Evolutionary conservation across 164 flowering plant genomes (phyloP).

Genomic region (Kalanchoe fedtschenkoi): DNA sequence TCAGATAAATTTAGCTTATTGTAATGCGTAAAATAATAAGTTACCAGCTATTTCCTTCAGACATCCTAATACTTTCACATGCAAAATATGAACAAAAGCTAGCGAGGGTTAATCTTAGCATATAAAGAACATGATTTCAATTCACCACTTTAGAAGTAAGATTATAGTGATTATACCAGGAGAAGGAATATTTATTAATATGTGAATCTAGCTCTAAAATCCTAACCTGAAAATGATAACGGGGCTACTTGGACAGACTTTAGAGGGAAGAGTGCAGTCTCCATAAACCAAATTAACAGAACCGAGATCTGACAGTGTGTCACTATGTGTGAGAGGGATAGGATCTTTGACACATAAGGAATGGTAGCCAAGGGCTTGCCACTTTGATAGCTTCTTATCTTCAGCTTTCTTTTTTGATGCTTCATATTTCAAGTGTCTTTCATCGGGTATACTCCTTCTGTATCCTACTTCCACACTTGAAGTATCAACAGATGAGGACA

Average conservation of each 20-base stretch:
- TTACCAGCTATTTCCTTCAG: neutral
- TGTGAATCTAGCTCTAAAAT: neutral
- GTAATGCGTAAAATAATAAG: neutral
- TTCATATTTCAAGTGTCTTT: constrained; percentile 41
- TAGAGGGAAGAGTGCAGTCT: constrained; percentile 74
- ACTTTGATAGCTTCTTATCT: constrained; percentile 63
- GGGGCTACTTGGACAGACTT: constrained; percentile 50
- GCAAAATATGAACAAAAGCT: neutral
- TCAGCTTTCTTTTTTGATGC: constrained; percentile 66
- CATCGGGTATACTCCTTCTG: constrained; percentile 33
- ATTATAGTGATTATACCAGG: neutral
- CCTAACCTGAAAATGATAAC: constrained; percentile 65
- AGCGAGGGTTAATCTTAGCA: too few species aligned
- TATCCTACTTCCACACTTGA: constrained; percentile 21
- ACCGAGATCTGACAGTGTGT: constrained; percentile 42
- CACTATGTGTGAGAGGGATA: constrained; percentile 19
- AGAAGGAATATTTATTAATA: neutral
- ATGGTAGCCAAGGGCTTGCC: constrained; percentile 78
- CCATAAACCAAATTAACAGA: constrained; percentile 83
- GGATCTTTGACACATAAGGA: constrained; percentile 58
- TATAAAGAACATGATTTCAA: neutral
- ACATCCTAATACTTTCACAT: neutral
- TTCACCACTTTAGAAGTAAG: neutral
- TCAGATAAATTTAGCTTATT: neutral
- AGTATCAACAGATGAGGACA: constrained; percentile 24